Evolutionary conservation across 768 basidiomycete species (phyloP).

Genomic region (Daedaleopsis nitida): DNA sequence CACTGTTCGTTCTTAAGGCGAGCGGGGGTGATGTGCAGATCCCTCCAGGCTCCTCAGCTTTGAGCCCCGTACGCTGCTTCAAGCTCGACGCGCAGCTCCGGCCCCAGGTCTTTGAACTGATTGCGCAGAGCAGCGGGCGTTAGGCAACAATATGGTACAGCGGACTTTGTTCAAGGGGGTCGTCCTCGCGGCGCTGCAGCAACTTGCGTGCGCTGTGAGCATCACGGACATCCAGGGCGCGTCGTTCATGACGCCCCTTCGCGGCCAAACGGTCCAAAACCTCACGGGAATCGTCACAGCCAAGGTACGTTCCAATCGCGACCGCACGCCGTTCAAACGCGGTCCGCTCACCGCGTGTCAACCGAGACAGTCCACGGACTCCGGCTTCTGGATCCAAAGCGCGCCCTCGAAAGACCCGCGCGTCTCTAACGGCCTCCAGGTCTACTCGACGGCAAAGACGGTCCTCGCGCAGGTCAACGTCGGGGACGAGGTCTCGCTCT

Average conservation of each 20-base stretch:
- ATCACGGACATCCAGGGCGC: slow-evolving; percentile 34
- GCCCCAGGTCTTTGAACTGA: too few species aligned
- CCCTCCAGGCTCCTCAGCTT: not conserved
- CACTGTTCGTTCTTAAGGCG: not conserved
- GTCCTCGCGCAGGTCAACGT: slow-evolving; percentile 38
- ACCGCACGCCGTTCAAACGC: too few species aligned
- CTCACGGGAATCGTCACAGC: slow-evolving; percentile 31
- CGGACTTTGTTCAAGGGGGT: not conserved
- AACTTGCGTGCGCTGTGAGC: slow-evolving; percentile 11
- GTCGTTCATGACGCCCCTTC: slow-evolving; percentile 30
- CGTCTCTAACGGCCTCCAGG: slow-evolving; percentile 50
- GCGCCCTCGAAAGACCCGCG: slow-evolving; percentile 42
- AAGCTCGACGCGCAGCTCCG: too few species aligned
- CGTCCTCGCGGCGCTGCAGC: not conserved
- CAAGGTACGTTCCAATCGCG: slow-evolving; percentile 17
- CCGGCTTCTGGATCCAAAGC: slow-evolving; percentile 52
- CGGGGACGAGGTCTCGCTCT: slow-evolving; percentile 51
- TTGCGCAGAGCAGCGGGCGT: too few species aligned
- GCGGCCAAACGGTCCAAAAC: slow-evolving; percentile 28
- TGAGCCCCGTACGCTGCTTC: not conserved
- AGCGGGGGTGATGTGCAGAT: not conserved
- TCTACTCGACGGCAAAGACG: slow-evolving; percentile 49
- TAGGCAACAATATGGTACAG: not conserved
- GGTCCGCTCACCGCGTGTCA: too few species aligned
- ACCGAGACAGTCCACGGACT: slow-evolving; percentile 24